Base-by-base conservation (phyloP, 495 filamentous ascomycete genomes). In the Saxophila tyrrhenica region DNA sequence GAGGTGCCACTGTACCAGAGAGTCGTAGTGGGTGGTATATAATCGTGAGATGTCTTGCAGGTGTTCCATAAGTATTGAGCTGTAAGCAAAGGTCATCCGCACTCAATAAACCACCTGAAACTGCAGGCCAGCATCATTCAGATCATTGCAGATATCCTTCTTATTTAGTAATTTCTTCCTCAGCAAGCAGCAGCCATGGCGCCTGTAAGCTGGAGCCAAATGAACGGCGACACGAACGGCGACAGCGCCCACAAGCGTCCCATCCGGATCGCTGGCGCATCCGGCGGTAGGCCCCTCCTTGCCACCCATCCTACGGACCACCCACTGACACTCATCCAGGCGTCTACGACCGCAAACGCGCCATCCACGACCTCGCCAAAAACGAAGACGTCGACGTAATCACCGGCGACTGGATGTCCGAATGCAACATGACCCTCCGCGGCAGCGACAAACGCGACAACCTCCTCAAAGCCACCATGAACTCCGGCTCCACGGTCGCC, bases 381-480 rank as follows among this genome's bases (percentile, higher is more conserved):
- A 35, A 35, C 29, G 29, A 44, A 17, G 41, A 44, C 0, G 67
- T 79, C 29, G 76, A 79, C 64, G 73, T 81, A 8, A 75, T 81
- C 32, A 74, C 72, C 22, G 77, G 75, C 8, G 78, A 81, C 59
- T 79, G 75, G 67, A 76, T 80, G 76, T 73, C 69, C 53, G 77
- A 80, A 55, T 70, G 68, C 25, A 78, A 78, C 54, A 78, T 78
- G 75, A 71, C 72, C 24, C 67, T 67, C 10, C 59, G 64, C 24
- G 70, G 72, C n/a, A 71, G 66, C 41, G 64, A 65, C 17, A 73
- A 74, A 35, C 29, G 29, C 13, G 29, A 35, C 29, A 5, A 13
- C 5, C 29, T 35, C 29, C 7, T 13, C 29, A 35, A 35, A 7
- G 29, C 29, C 5, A 13, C 29, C 5, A 35, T 35, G 29, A 35